Conservation (phyloP, 768 basidiomycete species). For the Thelephora ganbajun region DNA sequence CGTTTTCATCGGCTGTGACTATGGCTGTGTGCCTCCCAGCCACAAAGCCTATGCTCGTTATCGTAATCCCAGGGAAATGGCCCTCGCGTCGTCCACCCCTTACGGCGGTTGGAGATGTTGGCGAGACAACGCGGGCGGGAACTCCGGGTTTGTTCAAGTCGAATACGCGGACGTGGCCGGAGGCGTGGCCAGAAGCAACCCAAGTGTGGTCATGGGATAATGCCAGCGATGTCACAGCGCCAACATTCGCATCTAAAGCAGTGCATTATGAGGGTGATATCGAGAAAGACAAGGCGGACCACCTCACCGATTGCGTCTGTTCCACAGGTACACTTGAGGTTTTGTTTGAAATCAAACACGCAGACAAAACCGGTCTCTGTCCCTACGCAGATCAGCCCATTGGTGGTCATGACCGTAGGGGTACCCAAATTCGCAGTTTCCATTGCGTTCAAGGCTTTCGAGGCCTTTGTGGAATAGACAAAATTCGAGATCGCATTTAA, state of each 20-base stretch:
- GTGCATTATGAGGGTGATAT: background rate
- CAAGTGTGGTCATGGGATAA: slow-evolving; percentile 91
- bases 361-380: slow-evolving; percentile 64
- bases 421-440: slow-evolving; percentile 43
- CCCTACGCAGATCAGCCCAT: slow-evolving; percentile 83
- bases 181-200: slow-evolving; percentile 75
- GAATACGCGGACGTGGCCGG: slow-evolving; percentile 78
- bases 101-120: slow-evolving; percentile 55
- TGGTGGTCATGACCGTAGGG: slow-evolving; percentile 74
- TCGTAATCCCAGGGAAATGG: slow-evolving; percentile 66
- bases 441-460: slow-evolving; percentile 28
- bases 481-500: slow-evolving; percentile 45
- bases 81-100: slow-evolving; percentile 75
- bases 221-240: slow-evolving; percentile 78
- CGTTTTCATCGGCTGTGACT: slow-evolving; percentile 79
- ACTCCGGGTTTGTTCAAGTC: slow-evolving; percentile 56
- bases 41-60: slow-evolving; percentile 75
- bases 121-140: slow-evolving; percentile 57
- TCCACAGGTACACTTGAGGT: slow-evolving; percentile 67
- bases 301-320: slow-evolving; percentile 44
- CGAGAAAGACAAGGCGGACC: background rate
- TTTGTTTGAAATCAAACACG: slow-evolving; percentile 88
- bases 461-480: slow-evolving; percentile 46
- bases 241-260: slow-evolving; percentile 39
- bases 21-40: slow-evolving; percentile 88